Percentiles rank a stretch among this genome's conserved stretches.
Evolutionary conservation across 2,329 filamentous ascomycete species (phyloP).

Genomic region (Sarocladium strictum): DNA sequence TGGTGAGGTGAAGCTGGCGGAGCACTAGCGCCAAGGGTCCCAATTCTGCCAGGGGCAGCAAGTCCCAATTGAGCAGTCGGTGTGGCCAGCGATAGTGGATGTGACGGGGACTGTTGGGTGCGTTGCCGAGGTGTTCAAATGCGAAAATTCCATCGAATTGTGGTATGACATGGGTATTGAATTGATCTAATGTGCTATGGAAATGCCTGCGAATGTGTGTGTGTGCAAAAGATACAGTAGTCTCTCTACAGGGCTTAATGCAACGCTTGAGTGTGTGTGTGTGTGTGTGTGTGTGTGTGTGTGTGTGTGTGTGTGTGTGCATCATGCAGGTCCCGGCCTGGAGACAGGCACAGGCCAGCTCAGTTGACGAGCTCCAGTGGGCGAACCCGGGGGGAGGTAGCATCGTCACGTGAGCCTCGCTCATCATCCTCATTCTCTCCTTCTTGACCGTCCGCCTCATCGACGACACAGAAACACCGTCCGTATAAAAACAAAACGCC

Average conservation of each 20-base stretch:
- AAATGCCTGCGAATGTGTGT: not conserved
- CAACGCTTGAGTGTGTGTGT: not conserved
- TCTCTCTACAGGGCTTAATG: not conserved
- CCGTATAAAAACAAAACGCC: too few species aligned
- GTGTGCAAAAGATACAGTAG: not conserved
- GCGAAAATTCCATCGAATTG: not conserved
- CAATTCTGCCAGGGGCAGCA: slow-evolving; percentile 8
- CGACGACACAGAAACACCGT: too few species aligned
- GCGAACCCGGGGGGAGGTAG: not conserved
- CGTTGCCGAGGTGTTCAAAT: not conserved
- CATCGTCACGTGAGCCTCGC: not conserved
- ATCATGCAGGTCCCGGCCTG: not conserved
- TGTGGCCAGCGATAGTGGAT: not conserved
- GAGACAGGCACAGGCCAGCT: not conserved
- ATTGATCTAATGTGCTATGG: too few species aligned
- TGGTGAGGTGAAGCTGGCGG: not conserved
- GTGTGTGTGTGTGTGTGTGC: not conserved
- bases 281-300: not conserved
- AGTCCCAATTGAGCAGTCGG: slow-evolving; percentile 1
- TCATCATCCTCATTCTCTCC: not conserved
- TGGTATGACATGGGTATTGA: not conserved
- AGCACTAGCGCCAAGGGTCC: slow-evolving; percentile 5
- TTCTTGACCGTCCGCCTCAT: too few species aligned
- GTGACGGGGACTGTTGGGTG: not conserved
- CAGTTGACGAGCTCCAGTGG: not conserved